Conservation (phyloP, 2,329 filamentous ascomycete species). For the Aspergillus sp. region DNA sequence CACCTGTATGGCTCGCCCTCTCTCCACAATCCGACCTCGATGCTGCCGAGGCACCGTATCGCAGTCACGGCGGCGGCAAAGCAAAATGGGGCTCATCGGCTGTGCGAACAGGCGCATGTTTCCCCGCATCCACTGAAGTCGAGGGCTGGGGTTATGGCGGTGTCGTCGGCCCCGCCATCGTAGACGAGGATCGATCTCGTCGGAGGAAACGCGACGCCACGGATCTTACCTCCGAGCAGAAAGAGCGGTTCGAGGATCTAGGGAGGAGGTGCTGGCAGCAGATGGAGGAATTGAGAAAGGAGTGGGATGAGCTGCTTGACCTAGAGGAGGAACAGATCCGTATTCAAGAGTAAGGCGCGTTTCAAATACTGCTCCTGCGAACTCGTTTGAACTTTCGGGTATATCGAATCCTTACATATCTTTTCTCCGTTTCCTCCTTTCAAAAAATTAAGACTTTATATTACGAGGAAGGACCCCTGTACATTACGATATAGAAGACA, state of each 20-base stretch:
- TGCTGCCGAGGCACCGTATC: conserved; percentile 43
- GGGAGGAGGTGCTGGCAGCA: conserved; percentile 42
- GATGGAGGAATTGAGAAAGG: conserved; percentile 43
- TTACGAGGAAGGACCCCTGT: background rate
- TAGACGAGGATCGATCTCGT: conserved; percentile 52
- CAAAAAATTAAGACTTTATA: background rate
- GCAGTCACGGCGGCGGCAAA: conserved; percentile 60
- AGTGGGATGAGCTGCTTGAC: conserved; percentile 42
- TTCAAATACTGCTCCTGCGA: background rate
- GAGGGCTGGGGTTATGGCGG: conserved; percentile 76
- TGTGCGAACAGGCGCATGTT: conserved; percentile 57
- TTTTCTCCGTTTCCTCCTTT: conserved; percentile 3
- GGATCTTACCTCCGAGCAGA: conserved; percentile 54
- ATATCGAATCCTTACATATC: background rate
- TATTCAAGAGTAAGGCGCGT: background rate
- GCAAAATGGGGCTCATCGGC: conserved; percentile 84
- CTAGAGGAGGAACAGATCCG: conserved; percentile 25
- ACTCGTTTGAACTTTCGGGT: background rate
- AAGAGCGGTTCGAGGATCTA: conserved; percentile 39
- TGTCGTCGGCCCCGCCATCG: conserved; percentile 51
- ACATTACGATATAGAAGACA: background rate
- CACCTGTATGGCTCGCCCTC: conserved; percentile 76
- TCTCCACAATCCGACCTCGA: conserved; percentile 53
- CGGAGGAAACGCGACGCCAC: conserved; percentile 59
- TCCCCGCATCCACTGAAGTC: conserved; percentile 76